Evolutionary conservation across 805 yeast genomes (phyloP).

Genomic region (Schwanniomyces occidentalis): DNA sequence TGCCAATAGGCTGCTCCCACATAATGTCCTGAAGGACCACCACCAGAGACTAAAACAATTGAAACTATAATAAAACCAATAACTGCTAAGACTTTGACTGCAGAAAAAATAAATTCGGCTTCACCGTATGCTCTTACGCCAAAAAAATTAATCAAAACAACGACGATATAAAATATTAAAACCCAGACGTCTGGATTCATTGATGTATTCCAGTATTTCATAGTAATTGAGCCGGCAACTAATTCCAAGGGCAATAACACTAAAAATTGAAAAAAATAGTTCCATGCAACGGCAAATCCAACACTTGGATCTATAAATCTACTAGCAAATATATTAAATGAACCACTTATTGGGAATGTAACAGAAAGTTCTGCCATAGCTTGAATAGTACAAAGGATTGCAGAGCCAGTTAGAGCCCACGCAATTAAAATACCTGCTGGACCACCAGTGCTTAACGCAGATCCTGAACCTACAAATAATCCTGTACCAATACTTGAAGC

Average conservation of each 20-base stretch:
- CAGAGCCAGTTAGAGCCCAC: slow-evolving; percentile 37
- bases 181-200: slow-evolving; percentile 40
- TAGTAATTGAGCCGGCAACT: slow-evolving; percentile 36
- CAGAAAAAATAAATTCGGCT: slow-evolving; percentile 63
- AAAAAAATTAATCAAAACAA: slow-evolving; percentile 34
- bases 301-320: slow-evolving; percentile 64
- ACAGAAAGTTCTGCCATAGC: slow-evolving; percentile 49
- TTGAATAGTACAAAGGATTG: slow-evolving; percentile 40
- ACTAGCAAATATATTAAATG: slow-evolving; percentile 57
- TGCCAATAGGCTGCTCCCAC: slow-evolving; percentile 61
- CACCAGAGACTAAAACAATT: slow-evolving; percentile 54
- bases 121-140: slow-evolving; percentile 51
- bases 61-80: slow-evolving; percentile 62
- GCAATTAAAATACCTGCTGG: slow-evolving; percentile 42
- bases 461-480: slow-evolving; percentile 42
- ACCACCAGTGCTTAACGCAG: slow-evolving; percentile 38
- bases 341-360: slow-evolving; percentile 43
- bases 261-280: slow-evolving; percentile 58
- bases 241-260: slow-evolving; percentile 67
- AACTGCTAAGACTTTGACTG: slow-evolving; percentile 58
- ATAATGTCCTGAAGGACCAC: slow-evolving; percentile 54
- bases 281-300: slow-evolving; percentile 75
- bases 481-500: slow-evolving; percentile 47
- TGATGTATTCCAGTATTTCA: slow-evolving; percentile 33
- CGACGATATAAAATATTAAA: slow-evolving; percentile 32